A percentile compares a stretch with the other conserved stretches of the same genome.
Conservation (phyloP, 805 yeast species). For the Saccharomycopsis capsularis region DNA sequence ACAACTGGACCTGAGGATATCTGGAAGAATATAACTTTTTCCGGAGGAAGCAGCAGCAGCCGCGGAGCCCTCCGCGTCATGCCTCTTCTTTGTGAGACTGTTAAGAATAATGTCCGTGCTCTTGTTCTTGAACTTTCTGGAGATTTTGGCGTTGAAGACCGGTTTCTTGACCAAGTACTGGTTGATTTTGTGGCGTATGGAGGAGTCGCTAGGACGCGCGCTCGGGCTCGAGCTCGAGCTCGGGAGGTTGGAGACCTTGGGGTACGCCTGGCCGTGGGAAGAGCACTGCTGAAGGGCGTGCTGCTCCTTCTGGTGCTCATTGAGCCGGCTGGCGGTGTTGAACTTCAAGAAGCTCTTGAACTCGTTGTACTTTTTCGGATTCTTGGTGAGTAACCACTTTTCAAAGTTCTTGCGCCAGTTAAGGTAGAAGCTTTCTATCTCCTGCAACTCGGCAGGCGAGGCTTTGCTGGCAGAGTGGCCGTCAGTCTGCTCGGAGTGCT, state of each 20-base stretch:
- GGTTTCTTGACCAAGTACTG: conserved; percentile 23
- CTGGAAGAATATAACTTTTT: not conserved
- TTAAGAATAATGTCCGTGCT: conserved; percentile 23
- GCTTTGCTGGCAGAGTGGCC: not conserved
- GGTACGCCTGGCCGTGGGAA: not conserved
- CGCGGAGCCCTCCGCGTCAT: not conserved
- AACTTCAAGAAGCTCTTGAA: conserved; percentile 32
- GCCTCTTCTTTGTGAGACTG: conserved; percentile 13
- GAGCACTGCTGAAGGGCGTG: not conserved
- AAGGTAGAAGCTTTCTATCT: conserved; percentile 31
- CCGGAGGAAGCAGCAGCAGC: not conserved
- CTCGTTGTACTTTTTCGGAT: conserved; percentile 33
- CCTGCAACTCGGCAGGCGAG: not conserved
- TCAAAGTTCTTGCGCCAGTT: conserved; percentile 40
- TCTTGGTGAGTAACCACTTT: conserved; percentile 36
- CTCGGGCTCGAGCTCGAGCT: not conserved
- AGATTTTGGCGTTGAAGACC: conserved; percentile 27
- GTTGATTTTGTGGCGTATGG: conserved; percentile 22
- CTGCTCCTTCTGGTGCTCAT: not conserved
- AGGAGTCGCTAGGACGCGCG: conserved; percentile 18
- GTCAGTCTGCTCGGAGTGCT: not conserved
- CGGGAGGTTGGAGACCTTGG: not conserved
- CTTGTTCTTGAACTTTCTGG: conserved; percentile 24
- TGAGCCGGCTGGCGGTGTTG: conserved; percentile 20
- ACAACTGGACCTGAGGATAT: not conserved